A percentile compares a stretch with the other conserved stretches of the same genome.
These are phyloP conservation scores for Chaetothyriales sp. DNA, from an alignment of 2,329 filamentous ascomycete species.

Conservation along the genomic window DNA sequence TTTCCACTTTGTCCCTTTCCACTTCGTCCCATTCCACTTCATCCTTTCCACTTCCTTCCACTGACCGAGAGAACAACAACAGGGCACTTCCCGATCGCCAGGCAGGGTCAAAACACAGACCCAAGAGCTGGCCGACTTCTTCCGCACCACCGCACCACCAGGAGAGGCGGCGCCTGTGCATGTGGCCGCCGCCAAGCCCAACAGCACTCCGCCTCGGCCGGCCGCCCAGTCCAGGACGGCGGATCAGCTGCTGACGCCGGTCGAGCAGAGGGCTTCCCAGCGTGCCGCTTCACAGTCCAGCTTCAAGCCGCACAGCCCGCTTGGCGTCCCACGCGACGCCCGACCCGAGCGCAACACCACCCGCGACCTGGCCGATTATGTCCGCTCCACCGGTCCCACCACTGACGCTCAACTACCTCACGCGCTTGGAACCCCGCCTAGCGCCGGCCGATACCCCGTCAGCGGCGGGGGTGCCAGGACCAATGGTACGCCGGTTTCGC, in stretches of 20 bases:
- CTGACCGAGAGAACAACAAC: slow-evolving; percentile 2
- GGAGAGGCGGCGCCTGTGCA: slow-evolving; percentile 13
- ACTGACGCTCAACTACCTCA: slow-evolving; percentile 23
- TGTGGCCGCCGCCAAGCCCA: background rate
- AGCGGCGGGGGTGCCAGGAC: background rate
- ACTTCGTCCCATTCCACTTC: too few species aligned
- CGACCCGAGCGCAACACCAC: slow-evolving; percentile 51
- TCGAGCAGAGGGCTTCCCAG: background rate
- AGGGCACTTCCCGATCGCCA: slow-evolving; percentile 18
- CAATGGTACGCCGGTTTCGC: background rate
- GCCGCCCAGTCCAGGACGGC: slow-evolving; percentile 9
- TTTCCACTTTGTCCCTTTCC: too few species aligned
- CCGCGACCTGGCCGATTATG: slow-evolving; percentile 77
- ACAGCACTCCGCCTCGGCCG: slow-evolving; percentile 9
- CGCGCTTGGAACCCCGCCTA: slow-evolving; percentile 4
- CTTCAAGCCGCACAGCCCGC: slow-evolving; percentile 18
- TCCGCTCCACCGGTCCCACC: slow-evolving; percentile 68
- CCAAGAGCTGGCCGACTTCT: slow-evolving; percentile 26
- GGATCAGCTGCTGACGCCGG: background rate
- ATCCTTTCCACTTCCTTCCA: too few species aligned
- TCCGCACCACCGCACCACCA: slow-evolving; percentile 25
- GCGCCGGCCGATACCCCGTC: background rate
- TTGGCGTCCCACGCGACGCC: slow-evolving; percentile 53
- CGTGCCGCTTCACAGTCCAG: slow-evolving; percentile 1
- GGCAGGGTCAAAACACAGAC: slow-evolving; percentile 21